Base-by-base conservation (phyloP, 192 early-diverging fungal genomes). In the Jimgerdemannia lactiflua region DNA sequence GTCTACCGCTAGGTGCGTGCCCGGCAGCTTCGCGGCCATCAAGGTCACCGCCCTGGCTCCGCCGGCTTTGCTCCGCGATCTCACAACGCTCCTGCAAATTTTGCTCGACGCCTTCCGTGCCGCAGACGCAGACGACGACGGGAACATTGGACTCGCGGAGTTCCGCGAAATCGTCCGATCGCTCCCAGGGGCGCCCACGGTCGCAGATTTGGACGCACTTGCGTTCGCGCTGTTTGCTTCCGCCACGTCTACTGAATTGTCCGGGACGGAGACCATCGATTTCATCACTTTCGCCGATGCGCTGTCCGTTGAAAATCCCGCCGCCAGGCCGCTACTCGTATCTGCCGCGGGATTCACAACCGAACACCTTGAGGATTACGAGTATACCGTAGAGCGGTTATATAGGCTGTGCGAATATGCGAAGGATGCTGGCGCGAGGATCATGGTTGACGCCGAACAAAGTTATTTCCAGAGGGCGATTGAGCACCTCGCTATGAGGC, bases 381-480 rank as follows among this genome's bases (percentile, higher is more conserved):
- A 90, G 70, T 81, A 86, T 29, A 76, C 94, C 71, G 66, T 97
- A 42, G 67, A 77, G n/a, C 90, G 94, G n/a, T 75, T 96, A 17
- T 87, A 93, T 65, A 80, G 80, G 7, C 79, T 99, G 0, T 88
- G 87, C 65, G 80, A 87, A 17, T 80, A 91, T 71, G 95, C 96
- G 7, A 74, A 80, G 42, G 76, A 83, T 43, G 79, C 80, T 39
- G 80, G 88, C 59, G 95, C 96, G 39, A 87, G 92, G 4, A 73
- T 97, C 29, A 92, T 96, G 87, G 84, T 99, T 20, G 97, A 99
- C 71, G 97, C 97, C 69, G 97, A 99, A 80, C 95, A 96, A 82
- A 85, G 92, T 6, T 95, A 97, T 80, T 96, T 95, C 84, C 97
- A 98, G 86, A 88, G 92, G 4, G 93, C 94, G 20, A 95, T 99